These are phyloP conservation scores for Didymella arachidicola DNA, from an alignment of 2,329 filamentous ascomycete genomes.

Conservation along the genomic window DNA sequence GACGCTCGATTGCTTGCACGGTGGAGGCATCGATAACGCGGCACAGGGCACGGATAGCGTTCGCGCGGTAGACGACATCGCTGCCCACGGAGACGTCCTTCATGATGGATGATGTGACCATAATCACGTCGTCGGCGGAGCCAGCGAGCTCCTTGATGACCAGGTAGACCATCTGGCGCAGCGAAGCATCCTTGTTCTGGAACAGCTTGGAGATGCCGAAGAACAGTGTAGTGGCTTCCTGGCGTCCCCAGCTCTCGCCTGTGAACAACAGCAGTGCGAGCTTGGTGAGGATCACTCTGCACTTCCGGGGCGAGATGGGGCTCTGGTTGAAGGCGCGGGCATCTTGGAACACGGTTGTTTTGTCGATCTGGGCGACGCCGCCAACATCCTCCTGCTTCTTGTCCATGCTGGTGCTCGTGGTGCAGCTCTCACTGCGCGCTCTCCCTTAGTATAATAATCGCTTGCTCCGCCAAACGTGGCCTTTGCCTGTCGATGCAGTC, in stretches of 20 bases:
- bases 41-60: slow-evolving; percentile 93
- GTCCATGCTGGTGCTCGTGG: slow-evolving; percentile 55
- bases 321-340: slow-evolving; percentile 98
- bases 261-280: slow-evolving; percentile 96
- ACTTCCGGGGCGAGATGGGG: slow-evolving; percentile 95
- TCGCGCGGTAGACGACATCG: slow-evolving; percentile 82
- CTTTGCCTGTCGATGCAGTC: slow-evolving; percentile 32
- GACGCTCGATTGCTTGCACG: slow-evolving; percentile 95
- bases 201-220: slow-evolving; percentile 98
- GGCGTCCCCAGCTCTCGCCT: slow-evolving; percentile 94
- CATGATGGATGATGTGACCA: slow-evolving; percentile 99
- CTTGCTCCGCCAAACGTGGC: slow-evolving; percentile 48
- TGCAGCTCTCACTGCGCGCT: slow-evolving; percentile 37
- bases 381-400: slow-evolving; percentile 99
- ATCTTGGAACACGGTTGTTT: slow-evolving; percentile 98
- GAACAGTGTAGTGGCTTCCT: slow-evolving; percentile 97
- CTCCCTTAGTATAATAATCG: slow-evolving; percentile 33
- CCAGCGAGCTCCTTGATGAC: slow-evolving; percentile 96
- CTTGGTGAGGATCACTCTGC: slow-evolving; percentile 91
- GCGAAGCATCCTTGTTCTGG: slow-evolving; percentile 97
- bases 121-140: slow-evolving; percentile 98
- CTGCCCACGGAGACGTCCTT: slow-evolving; percentile 97
- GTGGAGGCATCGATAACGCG: slow-evolving; percentile 95
- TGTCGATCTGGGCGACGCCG: slow-evolving; percentile 94
- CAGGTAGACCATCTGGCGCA: slow-evolving; percentile 98